Evolutionary conservation across 1,139 yeast species (phyloP), one percentile per base, ranked within the genome.

Genomic region (Zygosaccharomyces pseudobailii): DNA sequence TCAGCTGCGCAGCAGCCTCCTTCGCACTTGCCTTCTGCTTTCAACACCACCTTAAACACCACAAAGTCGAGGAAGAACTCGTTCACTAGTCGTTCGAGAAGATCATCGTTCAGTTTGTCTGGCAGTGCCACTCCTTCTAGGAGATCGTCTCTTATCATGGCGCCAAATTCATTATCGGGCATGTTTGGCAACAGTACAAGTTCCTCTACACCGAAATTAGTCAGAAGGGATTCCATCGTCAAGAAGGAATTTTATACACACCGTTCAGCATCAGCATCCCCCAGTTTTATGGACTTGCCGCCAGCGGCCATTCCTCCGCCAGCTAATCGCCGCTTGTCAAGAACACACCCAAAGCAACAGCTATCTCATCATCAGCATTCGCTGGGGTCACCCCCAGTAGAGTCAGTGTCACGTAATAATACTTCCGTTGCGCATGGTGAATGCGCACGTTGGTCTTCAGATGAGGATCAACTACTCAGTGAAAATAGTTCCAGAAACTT

Each of bases 381-480:
- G 24, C 31, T 20, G 13, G 39, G 40, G 9, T 30, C 22, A 27
- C 28, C 39, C 20, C 25, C n/a, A 3, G 33, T n/a, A 3, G 33
- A 19, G 17, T 41, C 39, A 3, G 28, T 37, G 22, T 24, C 25
- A 17, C 39, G 21, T 13, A 34, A 33, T 1, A 30, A 30, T 22
- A 30, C n/a, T 22, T 35, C 6, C 24, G 38, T 10, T 24, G 42
- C 8, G 39, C 42, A 9, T 35, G 45, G 32, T 28, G 36, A 27
- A 24, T 25, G 34, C 35, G 9, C 27, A 23, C 48, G 21, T 35
- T 53, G 56, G 56, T 51, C 56, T 8, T 30, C 45, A 4, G 56
- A 78, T 67, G 95, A 87, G 55, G 95, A 88, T 65, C 92, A 85
- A 59, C 81, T 84, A 50, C 69, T 88, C 47, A 63, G 84, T 36